A percentile compares a stretch with the other conserved stretches of the same genome.
Evolutionary conservation across 345 rosid species (phyloP).

Genomic region (Euphorbia tirucalli): DNA sequence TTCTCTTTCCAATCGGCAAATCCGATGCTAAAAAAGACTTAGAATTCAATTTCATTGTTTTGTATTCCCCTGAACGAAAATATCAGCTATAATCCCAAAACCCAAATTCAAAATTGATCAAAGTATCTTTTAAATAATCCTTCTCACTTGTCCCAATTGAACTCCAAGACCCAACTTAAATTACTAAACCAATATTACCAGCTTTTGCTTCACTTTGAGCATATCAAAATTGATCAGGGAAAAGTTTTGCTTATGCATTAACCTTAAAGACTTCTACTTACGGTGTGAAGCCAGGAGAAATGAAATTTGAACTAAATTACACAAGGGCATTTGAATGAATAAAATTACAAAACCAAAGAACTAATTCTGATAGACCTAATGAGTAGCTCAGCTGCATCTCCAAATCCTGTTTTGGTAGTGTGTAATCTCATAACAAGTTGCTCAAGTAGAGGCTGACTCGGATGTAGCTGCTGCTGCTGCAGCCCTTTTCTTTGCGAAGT

Average conservation of each 20-base stretch:
- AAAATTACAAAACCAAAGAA: conserved; percentile 6
- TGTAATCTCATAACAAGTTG: neutral
- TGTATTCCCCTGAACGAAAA: too few relatives aligned
- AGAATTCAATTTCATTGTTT: too few relatives aligned
- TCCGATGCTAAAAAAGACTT: too few relatives aligned
- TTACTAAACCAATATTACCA: too few relatives aligned
- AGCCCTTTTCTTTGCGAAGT: conserved; percentile 85
- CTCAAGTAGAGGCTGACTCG: conserved; percentile 47
- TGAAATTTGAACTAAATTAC: conserved; percentile 7
- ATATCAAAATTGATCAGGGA: too few relatives aligned
- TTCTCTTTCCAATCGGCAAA: too few relatives aligned
- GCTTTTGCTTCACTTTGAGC: too few relatives aligned
- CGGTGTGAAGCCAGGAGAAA: neutral
- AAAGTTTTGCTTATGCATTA: neutral
- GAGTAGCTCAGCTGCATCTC: neutral
- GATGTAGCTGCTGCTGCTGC: conserved; percentile 41
- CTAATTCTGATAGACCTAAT: neutral
- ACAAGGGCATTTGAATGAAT: conserved; percentile 1
- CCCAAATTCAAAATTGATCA: too few relatives aligned
- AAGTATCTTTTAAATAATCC: too few relatives aligned
- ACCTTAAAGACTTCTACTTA: neutral
- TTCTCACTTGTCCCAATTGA: too few relatives aligned
- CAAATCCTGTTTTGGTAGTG: neutral
- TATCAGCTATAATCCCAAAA: too few relatives aligned
- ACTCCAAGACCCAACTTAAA: too few relatives aligned